Base-by-base conservation (phyloP, 345 rosid species). In the Erodium maritimum region DNA sequence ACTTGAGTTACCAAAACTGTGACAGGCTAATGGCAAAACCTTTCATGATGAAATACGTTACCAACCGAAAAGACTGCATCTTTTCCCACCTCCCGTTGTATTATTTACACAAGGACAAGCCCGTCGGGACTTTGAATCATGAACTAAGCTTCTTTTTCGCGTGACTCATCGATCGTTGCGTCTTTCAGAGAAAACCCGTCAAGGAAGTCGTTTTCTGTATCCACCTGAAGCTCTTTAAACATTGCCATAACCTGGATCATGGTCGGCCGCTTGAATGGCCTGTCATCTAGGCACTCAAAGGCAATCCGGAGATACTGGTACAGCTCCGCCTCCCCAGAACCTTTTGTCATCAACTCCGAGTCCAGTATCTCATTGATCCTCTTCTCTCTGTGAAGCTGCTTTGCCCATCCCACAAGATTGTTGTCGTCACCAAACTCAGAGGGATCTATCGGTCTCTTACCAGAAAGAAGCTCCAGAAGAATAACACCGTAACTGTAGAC, bases 181-280 rank as follows among this genome's bases (percentile, higher is more conserved):
- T 87, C 94, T 70, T 83, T 82, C 14, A 91, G 70, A 2, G 96
- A 85, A 59, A 88, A 71, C 19, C 86, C 80, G 55, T 86, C 91
- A 21, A 82, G 79, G 56, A 81, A 77, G 56, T 88, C 95, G 58
- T 73, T 77, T 62, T 81, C 98, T 42, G 97, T 72, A 65, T 91
- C 95, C 33, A 72, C 88, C 65, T 81, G 88, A 60, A 88, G 87
- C 77, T 91, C 98, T 69, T 91, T 91, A 71, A 88, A 91, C 98
- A 81, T 88, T 0, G 96, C 79, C 98, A 91, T 91, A 61, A 91
- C 96, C 65, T 91, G 88, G 54, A 91, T 84, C 96, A 91, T 91
- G 23, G 96, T 91, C 2, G 98, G 98, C 29, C 98, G 64, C 63
- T 75, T 76, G 64, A 74, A 77, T 17, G 96, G 93, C 79, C 93